Evolutionary conservation across 78 protist genomes (phyloP).

Genomic region (Chrysochromulina parva): DNA sequence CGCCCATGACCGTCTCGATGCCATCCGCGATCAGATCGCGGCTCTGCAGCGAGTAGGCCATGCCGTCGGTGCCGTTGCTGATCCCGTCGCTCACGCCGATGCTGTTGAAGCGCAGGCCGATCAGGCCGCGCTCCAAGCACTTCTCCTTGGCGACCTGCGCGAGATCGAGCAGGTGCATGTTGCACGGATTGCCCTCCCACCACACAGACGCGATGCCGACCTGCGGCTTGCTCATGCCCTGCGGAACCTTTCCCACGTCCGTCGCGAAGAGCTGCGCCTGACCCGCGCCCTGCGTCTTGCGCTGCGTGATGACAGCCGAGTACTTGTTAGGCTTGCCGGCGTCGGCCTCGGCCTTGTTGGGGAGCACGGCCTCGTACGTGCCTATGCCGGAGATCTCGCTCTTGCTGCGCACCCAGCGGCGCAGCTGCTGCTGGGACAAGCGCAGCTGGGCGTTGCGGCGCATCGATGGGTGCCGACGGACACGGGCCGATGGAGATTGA

Average conservation of each 20-base stretch:
- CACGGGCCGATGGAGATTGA: too few relatives aligned
- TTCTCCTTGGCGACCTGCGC: conserved; percentile 3
- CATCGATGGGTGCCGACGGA: too few relatives aligned
- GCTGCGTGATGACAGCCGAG: conserved; percentile 64
- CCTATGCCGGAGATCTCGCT: not conserved
- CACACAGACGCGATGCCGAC: conserved; percentile 75
- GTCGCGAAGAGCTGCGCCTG: conserved; percentile 81
- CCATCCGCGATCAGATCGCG: conserved; percentile 66
- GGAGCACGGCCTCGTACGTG: conserved; percentile 9
- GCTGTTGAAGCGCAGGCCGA: conserved; percentile 79
- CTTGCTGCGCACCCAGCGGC: too few relatives aligned
- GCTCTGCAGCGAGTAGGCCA: conserved; percentile 54
- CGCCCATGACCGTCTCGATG: conserved; percentile 75
- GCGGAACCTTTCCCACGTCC: conserved; percentile 40
- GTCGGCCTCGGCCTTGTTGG: not conserved
- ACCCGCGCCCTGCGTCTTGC: conserved; percentile 67
- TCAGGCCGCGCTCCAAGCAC: conserved; percentile 39
- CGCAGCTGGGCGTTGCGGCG: too few relatives aligned
- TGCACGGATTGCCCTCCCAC: conserved; percentile 78
- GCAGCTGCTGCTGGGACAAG: too few relatives aligned
- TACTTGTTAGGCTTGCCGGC: conserved; percentile 31
- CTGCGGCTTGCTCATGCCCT: conserved; percentile 67
- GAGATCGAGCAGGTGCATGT: conserved; percentile 68
- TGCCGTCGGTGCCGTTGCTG: conserved; percentile 76
- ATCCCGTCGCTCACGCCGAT: conserved; percentile 81